Evolutionary conservation across 805 yeast species (phyloP), one percentile per base, ranked within the genome.

Genomic region (Henningerozyma blattae): DNA sequence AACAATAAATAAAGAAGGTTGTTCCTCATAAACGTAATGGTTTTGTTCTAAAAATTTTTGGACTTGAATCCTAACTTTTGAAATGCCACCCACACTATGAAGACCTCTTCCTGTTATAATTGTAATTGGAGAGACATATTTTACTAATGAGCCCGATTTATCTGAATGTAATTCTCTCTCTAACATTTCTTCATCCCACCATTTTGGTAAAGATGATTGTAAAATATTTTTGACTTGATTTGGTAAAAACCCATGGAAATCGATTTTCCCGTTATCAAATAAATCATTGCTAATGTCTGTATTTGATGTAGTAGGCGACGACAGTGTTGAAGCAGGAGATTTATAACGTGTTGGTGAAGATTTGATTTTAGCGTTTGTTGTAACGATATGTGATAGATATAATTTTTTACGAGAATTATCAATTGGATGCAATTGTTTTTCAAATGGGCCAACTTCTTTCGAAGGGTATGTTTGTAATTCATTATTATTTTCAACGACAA

Each of bases 101-200:
- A 75, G 45, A 0, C 91, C 91, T 41, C 83, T 55, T 0, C 91
- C 89, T 0, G 89, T 77, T 10, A 79, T 55, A 0, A 80, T 55
- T 1, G 39, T 48, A 6, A 78, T 45, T 0, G 71, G 68, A 1
- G 53, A 59, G 1, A 70, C 62, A 48, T 61, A 59, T 9, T 45
- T 36, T 0, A 66, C 75, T 19, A 50, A 53, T 0, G 56, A 38
- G 2, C 66, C 61, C 34, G 48, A 54, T 4, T 52, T 46, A 4
- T 54, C 60, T 0, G 73, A 72, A 16, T 48, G 34, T 2, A 55
- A 42, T 34, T 59, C 66, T 34, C 87, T 48, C 16, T 54, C 49
- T 2, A 44, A 42, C 15, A 65, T 27, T 48, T 81, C 89, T 17
- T 59, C 61, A 1, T 47, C 39, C 89, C 89, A 81, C 91, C 91